phyloP scores from a whole-genome alignment of 805 yeast genomes.

The Candida nonsorbophila region DNA sequence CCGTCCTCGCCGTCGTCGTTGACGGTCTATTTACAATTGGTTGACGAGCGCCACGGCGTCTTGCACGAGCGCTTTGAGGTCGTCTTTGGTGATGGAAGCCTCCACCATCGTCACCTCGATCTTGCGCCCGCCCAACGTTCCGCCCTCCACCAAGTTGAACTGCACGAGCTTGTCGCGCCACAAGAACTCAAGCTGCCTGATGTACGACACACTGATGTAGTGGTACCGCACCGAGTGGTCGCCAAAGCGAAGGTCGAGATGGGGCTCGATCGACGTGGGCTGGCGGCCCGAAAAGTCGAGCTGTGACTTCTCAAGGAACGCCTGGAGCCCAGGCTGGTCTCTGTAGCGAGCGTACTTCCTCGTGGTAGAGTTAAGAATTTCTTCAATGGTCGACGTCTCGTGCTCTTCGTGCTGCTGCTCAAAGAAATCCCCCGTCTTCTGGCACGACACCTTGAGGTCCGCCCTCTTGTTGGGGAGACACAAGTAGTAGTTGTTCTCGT shows the following conservation, averaged over 20 bases:
- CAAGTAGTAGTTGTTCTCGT: conserved; percentile 37
- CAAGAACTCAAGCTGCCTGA: conserved; percentile 42
- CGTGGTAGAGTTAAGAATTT: conserved; percentile 13
- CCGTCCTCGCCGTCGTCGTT: too few relatives aligned
- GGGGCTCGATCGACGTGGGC: conserved; percentile 32
- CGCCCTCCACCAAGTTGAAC: conserved; percentile 49
- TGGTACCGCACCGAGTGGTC: conserved; percentile 38
- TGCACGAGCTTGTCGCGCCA: conserved; percentile 34
- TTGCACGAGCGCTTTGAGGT: conserved; percentile 20
- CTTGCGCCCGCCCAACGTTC: conserved; percentile 50
- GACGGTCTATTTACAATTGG: conserved; percentile 6
- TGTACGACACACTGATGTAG: conserved; percentile 37
- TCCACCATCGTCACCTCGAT: conserved; percentile 46
- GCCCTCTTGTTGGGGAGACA: conserved; percentile 35
- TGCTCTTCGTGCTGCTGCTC: conserved; percentile 4
- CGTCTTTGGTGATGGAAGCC: conserved; percentile 14
- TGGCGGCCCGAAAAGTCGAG: conserved; percentile 36
- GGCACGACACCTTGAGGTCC: conserved; percentile 44
- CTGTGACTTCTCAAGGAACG: conserved; percentile 32
- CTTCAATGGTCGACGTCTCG: conserved; percentile 1
- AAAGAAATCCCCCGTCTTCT: conserved; percentile 29
- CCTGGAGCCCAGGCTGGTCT: conserved; percentile 37
- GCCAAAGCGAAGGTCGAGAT: conserved; percentile 30
- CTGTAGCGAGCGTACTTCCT: conserved; percentile 22
- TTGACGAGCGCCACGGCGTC: conserved; percentile 10